A percentile compares a stretch with the other conserved stretches of the same genome.
These are phyloP conservation scores for Nakazawaea ishiwadae DNA, from an alignment of 805 yeast species.

Conservation along the genomic window DNA sequence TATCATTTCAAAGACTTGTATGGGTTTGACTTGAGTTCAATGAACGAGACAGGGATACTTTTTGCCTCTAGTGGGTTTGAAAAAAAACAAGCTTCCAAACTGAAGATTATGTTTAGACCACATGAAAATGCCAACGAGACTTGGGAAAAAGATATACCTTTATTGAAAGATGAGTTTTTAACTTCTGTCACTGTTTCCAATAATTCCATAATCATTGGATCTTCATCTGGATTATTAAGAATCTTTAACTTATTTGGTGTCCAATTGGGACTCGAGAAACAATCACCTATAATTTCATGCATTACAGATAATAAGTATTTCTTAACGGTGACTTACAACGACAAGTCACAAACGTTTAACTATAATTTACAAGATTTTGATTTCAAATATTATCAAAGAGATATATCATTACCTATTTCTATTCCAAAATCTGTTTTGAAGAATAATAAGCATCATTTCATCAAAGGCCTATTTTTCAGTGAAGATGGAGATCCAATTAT, in stretches of 20 bases:
- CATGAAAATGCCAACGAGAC: conserved; percentile 59
- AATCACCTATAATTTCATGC: conserved; percentile 68
- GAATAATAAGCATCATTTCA: conserved; percentile 24
- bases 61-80: conserved; percentile 43
- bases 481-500: conserved; percentile 88
- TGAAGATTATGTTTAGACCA: conserved; percentile 53
- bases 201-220: conserved; percentile 58
- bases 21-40: conserved; percentile 69
- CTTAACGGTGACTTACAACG: conserved; percentile 42
- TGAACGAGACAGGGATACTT: conserved; percentile 62
- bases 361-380: conserved; percentile 32
- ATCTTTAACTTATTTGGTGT: conserved; percentile 70
- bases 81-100: conserved; percentile 11
- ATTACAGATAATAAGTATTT: conserved; percentile 57
- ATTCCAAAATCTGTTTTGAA: conserved; percentile 7
- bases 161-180: conserved; percentile 47
- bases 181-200: conserved; percentile 66
- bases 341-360: conserved; percentile 19
- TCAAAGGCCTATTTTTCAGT: conserved; percentile 75
- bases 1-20: conserved; percentile 79
- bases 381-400: conserved; percentile 35
- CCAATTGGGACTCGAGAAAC: conserved; percentile 62
- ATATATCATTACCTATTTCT: conserved; percentile 39
- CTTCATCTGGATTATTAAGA: conserved; percentile 72
- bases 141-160: conserved; percentile 67